Evolutionary conservation across 352 stramenopile species (phyloP).

Genomic region (Phytophthora citrophthora): DNA sequence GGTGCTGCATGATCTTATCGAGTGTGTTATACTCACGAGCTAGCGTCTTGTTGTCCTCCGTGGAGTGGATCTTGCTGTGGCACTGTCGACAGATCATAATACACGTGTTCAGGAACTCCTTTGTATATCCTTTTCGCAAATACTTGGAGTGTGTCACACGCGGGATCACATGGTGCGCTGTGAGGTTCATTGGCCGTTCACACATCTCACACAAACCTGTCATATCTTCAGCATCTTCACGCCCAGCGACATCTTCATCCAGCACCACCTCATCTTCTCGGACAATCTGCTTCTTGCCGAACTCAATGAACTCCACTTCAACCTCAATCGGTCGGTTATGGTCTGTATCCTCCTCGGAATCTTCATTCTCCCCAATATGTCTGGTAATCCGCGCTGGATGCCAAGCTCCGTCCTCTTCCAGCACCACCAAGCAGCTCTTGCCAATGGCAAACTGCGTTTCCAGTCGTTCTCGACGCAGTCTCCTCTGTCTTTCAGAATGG

Average conservation of each 20-base stretch:
- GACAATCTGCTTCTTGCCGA: constrained; percentile 72
- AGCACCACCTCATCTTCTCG: constrained; percentile 68
- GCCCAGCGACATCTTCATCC: constrained; percentile 70
- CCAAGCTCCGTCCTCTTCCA: constrained; percentile 78
- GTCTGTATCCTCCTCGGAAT: constrained; percentile 8
- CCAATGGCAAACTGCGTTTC: constrained; percentile 59
- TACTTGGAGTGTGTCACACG: constrained; percentile 83
- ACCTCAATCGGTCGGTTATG: constrained; percentile 37
- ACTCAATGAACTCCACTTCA: constrained; percentile 82
- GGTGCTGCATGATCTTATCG: constrained; percentile 91
- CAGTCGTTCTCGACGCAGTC: constrained; percentile 34
- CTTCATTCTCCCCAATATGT: constrained; percentile 37
- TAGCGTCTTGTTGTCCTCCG: constrained; percentile 91
- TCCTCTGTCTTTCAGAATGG: constrained; percentile 12
- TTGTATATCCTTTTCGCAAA: constrained; percentile 78
- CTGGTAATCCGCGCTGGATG: constrained; percentile 64
- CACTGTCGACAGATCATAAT: constrained; percentile 93
- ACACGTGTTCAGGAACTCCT: constrained; percentile 84
- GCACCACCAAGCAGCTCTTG: constrained; percentile 67
- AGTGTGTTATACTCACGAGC: constrained; percentile 92
- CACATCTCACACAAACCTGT: constrained; percentile 88
- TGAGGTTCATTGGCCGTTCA: constrained; percentile 91
- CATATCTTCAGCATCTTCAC: constrained; percentile 63
- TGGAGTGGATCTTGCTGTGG: constrained; percentile 91
- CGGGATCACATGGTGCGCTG: constrained; percentile 93